Percentiles rank a stretch among this genome's conserved stretches.
Evolutionary conservation across 495 filamentous ascomycete species (phyloP).

Genomic region (Diplogelasinospora grovesii): DNA sequence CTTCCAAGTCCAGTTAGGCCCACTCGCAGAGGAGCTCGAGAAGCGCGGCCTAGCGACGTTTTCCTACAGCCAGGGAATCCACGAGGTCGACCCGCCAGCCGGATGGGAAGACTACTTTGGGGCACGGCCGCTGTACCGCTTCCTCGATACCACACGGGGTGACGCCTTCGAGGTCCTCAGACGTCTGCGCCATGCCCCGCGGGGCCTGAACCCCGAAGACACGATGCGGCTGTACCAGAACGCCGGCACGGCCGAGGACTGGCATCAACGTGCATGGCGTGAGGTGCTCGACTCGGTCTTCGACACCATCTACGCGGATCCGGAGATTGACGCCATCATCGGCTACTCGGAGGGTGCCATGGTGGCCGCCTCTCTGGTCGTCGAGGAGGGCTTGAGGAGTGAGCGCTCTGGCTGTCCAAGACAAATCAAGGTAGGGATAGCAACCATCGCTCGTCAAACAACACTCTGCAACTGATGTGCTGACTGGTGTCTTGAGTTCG

Average conservation of each 20-base stretch:
- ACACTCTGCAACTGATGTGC: neutral
- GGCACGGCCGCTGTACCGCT: constrained; percentile 44
- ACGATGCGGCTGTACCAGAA: constrained; percentile 38
- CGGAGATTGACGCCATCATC: constrained; percentile 41
- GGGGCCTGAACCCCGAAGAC: constrained; percentile 42
- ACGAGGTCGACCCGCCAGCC: constrained; percentile 36
- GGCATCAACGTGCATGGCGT: constrained; percentile 22
- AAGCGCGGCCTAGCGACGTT: constrained; percentile 38
- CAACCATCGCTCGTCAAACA: too few relatives aligned
- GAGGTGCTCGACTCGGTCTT: constrained; percentile 28
- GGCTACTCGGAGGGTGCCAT: constrained; percentile 51
- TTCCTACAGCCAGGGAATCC: constrained; percentile 40
- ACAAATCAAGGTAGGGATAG: constrained; percentile 36
- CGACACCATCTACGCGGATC: constrained; percentile 29
- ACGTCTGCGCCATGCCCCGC: constrained; percentile 43
- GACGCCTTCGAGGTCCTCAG: constrained; percentile 42
- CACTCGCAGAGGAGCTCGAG: constrained; percentile 40
- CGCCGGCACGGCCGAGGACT: constrained; percentile 17
- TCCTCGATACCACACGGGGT: constrained; percentile 39
- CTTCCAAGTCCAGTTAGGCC: constrained; percentile 48
- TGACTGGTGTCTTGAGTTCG: constrained; percentile 30
- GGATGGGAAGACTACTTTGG: constrained; percentile 51
- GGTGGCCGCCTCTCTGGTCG: constrained; percentile 42
- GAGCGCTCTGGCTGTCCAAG: constrained; percentile 30
- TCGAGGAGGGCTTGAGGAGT: constrained; percentile 39